Evolutionary conservation across 371 early-diverging fungal species (phyloP), one percentile per base, ranked within the genome.

Genomic region (Mortierella sp.): DNA sequence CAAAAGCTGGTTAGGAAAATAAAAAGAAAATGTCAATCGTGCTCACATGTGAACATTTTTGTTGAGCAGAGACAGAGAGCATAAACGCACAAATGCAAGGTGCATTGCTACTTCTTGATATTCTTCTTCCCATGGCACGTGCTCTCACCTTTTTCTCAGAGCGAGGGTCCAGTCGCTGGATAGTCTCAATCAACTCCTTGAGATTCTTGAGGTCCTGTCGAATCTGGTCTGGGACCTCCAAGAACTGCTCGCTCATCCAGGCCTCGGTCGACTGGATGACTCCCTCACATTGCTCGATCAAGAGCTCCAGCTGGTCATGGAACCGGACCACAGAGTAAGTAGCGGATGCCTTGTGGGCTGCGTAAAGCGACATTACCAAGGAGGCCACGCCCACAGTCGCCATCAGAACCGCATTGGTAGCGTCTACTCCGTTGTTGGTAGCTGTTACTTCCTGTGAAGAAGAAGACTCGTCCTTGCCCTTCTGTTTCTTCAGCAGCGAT

Each of bases 211-310:
- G 50, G 75, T 92, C 92, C n/a, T 87, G 73, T 19, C 80, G 83
- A 14, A 92, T 70, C 72, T 88, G 84, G 13, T 83, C 87, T 16
- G 91, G 91, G 45, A 91, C 88, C 50, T 83, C 81, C 38, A 89
- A 84, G 28, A 89, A 89, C 70, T 89, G 89, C 70, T 92, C 92
- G 70, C 90, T 84, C n/a, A 90, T 90, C 93, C 93, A 92, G 24
- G 90, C 87, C 38, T 88, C 82, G 0, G 90, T 89, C 31, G 90
- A 90, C 72, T 89, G 87, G 58, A 92, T 47, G n/a, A 89, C 89
- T 11, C 84, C 75, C 47, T 90, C 83, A 21, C 92, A 90, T 52
- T 91, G 91, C 3, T 70, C 65, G 48, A 91, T 78, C 16, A 91
- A 74, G 9, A 89, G 57, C 75, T 90, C 91, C 6, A 91, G 77